Evolutionary conservation across 371 early-diverging fungal genomes (phyloP).

Genomic region (Mortierella sp.): DNA sequence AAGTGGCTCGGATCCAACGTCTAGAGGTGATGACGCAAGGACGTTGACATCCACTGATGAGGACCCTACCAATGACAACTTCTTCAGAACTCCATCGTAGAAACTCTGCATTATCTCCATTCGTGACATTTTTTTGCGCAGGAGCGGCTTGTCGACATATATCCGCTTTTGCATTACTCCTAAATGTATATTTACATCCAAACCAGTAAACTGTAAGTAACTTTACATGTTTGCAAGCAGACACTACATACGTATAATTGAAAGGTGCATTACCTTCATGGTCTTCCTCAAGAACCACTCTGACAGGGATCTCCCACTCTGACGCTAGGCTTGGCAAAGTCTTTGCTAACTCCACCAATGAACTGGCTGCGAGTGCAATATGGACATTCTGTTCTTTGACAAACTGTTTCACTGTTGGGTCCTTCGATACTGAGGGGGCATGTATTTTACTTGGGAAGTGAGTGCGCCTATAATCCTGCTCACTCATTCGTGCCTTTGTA

Average conservation of each 20-base stretch:
- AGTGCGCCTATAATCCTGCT: constrained; percentile 20
- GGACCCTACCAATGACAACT: constrained; percentile 26
- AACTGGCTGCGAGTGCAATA: constrained; percentile 42
- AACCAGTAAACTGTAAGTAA: neutral
- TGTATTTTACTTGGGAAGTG: constrained; percentile 22
- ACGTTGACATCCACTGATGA: constrained; percentile 23
- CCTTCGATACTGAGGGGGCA: constrained; percentile 25
- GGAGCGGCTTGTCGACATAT: constrained; percentile 50
- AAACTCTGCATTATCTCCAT: constrained; percentile 47
- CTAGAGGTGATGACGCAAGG: neutral
- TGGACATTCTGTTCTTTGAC: constrained; percentile 38
- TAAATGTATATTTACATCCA: constrained; percentile 2
- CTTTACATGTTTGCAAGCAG: neutral
- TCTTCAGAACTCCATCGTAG: constrained; percentile 47
- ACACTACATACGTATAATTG: neutral
- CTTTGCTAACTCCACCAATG: constrained; percentile 36
- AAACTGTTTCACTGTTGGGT: constrained; percentile 23
- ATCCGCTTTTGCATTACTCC: constrained; percentile 39
- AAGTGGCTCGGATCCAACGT: neutral
- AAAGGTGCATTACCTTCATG: constrained; percentile 18
- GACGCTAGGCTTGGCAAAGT: constrained; percentile 28
- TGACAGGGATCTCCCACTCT: constrained; percentile 56
- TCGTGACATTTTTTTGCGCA: constrained; percentile 41
- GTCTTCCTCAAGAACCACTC: constrained; percentile 38
- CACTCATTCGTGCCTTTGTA: neutral